A percentile compares a stretch with the other conserved stretches of the same genome.
phyloP scores from a whole-genome alignment of 2,329 filamentous ascomycete genomes.

The Penicillium sp. region DNA sequence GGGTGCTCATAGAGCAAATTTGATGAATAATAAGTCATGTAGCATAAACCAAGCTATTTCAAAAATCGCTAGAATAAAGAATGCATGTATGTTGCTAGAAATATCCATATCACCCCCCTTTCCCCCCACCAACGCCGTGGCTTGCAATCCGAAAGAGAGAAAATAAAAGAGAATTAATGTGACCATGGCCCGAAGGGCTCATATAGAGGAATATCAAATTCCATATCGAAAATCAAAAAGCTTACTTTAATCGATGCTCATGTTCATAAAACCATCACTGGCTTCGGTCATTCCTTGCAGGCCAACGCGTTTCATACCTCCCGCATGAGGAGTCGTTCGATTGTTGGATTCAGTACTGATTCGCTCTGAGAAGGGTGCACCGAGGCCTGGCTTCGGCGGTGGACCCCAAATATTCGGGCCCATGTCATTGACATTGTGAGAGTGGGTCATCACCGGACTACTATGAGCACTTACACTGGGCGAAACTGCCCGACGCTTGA shows the following conservation, averaged over 20 bases:
- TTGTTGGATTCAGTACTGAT: slow-evolving; percentile 52
- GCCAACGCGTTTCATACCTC: slow-evolving; percentile 62
- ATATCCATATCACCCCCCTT: neutral
- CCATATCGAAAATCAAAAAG: neutral
- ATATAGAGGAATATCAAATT: neutral
- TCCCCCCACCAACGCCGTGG: neutral
- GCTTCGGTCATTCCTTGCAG: slow-evolving; percentile 94
- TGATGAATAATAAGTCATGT: neutral
- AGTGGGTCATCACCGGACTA: slow-evolving; percentile 78
- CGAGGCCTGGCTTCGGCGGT: slow-evolving; percentile 59
- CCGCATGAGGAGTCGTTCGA: slow-evolving; percentile 48
- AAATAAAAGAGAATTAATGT: neutral
- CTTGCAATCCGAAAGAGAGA: neutral
- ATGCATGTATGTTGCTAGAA: slow-evolving; percentile 5
- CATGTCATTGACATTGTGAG: slow-evolving; percentile 70
- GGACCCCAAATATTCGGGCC: slow-evolving; percentile 66
- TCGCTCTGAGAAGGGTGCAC: slow-evolving; percentile 51
- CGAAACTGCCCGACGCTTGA: slow-evolving; percentile 88
- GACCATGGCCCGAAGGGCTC: neutral
- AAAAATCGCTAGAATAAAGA: slow-evolving; percentile 11
- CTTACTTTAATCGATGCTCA: slow-evolving; percentile 76
- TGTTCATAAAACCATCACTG: slow-evolving; percentile 92
- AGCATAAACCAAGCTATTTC: slow-evolving; percentile 10
- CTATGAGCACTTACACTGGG: slow-evolving; percentile 89
- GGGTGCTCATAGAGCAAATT: neutral